phyloP scores from a whole-genome alignment of 495 filamentous ascomycete genomes.

The Arthonia radiata region DNA sequence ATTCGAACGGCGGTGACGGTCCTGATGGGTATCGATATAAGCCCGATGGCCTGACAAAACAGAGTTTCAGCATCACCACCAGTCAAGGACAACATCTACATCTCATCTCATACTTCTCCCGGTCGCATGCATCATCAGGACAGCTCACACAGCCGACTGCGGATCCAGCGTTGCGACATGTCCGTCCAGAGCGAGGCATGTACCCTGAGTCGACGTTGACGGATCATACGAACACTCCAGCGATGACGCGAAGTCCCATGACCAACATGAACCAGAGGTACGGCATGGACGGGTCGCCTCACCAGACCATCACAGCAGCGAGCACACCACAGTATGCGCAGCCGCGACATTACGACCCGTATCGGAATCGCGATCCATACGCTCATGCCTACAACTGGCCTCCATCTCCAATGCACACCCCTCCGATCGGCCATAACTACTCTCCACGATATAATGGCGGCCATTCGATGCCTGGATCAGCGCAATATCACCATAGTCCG shows the following conservation, averaged over 20 bases:
- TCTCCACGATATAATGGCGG: not conserved
- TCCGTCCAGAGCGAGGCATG: constrained; percentile 69
- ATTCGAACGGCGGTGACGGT: constrained; percentile 50
- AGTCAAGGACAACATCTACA: constrained; percentile 75
- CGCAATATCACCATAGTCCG: not conserved
- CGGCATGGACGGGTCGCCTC: constrained; percentile 21
- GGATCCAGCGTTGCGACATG: constrained; percentile 59
- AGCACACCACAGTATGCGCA: constrained; percentile 19
- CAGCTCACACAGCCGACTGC: constrained; percentile 53
- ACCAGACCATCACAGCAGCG: constrained; percentile 13
- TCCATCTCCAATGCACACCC: constrained; percentile 21
- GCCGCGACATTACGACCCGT: constrained; percentile 14
- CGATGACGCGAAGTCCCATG: constrained; percentile 40
- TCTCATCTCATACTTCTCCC: constrained; percentile 87
- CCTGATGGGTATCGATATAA: constrained; percentile 96
- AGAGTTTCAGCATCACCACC: constrained; percentile 97
- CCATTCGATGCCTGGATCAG: not conserved
- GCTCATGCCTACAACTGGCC: constrained; percentile 32
- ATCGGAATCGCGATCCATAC: constrained; percentile 16
- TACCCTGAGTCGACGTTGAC: constrained; percentile 94
- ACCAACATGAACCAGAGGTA: constrained; percentile 23
- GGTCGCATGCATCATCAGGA: constrained; percentile 38
- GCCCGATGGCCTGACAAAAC: constrained; percentile 91
- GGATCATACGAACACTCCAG: constrained; percentile 44
- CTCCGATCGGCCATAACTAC: constrained; percentile 8